Evolutionary conservation across 179 eudicot genomes (phyloP).

Genomic region (Vitellaria paradoxa): DNA sequence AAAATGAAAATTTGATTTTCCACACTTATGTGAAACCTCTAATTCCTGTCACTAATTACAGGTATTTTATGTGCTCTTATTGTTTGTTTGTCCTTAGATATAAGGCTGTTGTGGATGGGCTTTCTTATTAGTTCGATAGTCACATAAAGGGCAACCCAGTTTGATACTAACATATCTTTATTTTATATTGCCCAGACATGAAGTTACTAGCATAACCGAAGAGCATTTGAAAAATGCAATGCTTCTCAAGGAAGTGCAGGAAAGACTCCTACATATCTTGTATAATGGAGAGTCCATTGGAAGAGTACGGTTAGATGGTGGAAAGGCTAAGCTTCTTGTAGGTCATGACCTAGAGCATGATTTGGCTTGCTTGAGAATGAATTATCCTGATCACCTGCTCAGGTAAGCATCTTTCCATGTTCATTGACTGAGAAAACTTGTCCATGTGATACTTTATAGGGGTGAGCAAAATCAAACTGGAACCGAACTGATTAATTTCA

Average conservation of each 20-base stretch:
- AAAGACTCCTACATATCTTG: slow-evolving; percentile 45
- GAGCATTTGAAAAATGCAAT: slow-evolving; percentile 61
- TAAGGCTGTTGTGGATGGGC: neutral
- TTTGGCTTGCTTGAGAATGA: slow-evolving; percentile 52
- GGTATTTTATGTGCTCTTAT: slow-evolving; percentile 32
- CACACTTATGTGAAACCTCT: slow-evolving; percentile 68
- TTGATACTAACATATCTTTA: slow-evolving; percentile 9
- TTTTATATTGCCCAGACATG: slow-evolving; percentile 22
- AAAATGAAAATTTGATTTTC: slow-evolving; percentile 62
- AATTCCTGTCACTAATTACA: slow-evolving; percentile 69
- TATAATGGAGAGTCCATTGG: slow-evolving; percentile 53
- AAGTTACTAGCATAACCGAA: slow-evolving; percentile 64
- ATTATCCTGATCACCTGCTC: slow-evolving; percentile 62
- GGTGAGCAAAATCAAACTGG: neutral
- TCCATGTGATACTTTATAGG: neutral
- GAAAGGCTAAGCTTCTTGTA: slow-evolving; percentile 70
- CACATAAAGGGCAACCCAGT: too few species aligned
- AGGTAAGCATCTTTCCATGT: slow-evolving; percentile 36
- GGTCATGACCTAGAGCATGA: slow-evolving; percentile 72
- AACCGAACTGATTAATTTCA: too few species aligned
- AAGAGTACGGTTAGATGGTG: slow-evolving; percentile 50
- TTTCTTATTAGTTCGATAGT: neutral
- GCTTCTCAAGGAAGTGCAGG: slow-evolving; percentile 65
- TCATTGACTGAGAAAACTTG: neutral
- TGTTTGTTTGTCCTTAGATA: neutral